These are phyloP conservation scores for Wickerhamomyces kurtzmanii DNA, from an alignment of 805 yeast species.

Conservation along the genomic window DNA sequence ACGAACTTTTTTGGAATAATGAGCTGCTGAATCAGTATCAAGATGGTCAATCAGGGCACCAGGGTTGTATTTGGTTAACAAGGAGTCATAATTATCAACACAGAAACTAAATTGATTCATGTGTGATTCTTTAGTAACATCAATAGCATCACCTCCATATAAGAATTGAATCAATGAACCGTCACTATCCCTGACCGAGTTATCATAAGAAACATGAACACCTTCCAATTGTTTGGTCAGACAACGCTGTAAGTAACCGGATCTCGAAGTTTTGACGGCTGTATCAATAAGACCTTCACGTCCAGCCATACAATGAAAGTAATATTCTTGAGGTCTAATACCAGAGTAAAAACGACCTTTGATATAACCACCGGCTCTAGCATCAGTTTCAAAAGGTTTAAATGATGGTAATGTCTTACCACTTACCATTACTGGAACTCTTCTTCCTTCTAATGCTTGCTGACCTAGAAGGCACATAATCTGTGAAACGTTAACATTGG, in stretches of 20 bases:
- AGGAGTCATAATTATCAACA: conserved; percentile 79
- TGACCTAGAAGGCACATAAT: conserved; percentile 99
- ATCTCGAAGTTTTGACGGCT: conserved; percentile 96
- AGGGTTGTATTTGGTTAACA: conserved; percentile 81
- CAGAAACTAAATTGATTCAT: conserved; percentile 92
- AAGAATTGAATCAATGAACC: conserved; percentile 90
- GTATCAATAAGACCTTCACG: conserved; percentile 99
- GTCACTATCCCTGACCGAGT: conserved; percentile 91
- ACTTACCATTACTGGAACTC: conserved; percentile 98
- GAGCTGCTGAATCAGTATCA: conserved; percentile 75
- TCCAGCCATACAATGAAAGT: conserved; percentile 99
- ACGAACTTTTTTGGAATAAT: conserved; percentile 73
- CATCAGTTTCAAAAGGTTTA: conserved; percentile 93
- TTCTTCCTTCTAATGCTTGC: conserved; percentile 97
- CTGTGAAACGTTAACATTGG: conserved; percentile 96
- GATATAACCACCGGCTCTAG: conserved; percentile 97
- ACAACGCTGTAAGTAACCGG: conserved; percentile 98
- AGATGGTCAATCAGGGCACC: conserved; percentile 59
- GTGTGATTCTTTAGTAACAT: conserved; percentile 90
- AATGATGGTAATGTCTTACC: conserved; percentile 97
- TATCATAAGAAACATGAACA: conserved; percentile 88
- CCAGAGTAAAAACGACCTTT: conserved; percentile 97
- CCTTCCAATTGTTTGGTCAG: conserved; percentile 97
- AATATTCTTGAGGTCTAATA: conserved; percentile 95
- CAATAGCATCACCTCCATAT: conserved; percentile 96